Base-by-base conservation (phyloP, 2,329 filamentous ascomycete genomes). In the Zymoseptoria crescenta region DNA sequence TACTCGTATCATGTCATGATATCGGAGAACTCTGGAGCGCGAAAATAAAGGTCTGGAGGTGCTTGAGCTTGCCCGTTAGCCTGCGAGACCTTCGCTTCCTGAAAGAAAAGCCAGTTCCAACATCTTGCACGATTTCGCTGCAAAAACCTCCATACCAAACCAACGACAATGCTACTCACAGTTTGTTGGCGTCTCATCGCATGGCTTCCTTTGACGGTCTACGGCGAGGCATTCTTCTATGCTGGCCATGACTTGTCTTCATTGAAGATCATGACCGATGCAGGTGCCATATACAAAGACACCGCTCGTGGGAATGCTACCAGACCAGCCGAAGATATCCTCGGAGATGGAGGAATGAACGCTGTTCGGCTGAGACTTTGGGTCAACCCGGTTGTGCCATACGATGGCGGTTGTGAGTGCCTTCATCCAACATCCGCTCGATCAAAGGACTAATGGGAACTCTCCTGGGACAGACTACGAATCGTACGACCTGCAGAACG, bases 191-290 rank as follows among this genome's bases (percentile, higher is more conserved):
- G 8, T 35, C 30, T 35, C 30, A 8, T 35, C 8, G 30, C 30
- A 13, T 35, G 30, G 30, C 30, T 13, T 35, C 30, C 13, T 9
- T 13, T 13, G 8, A 13, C 30, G 30, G 30, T 35, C 30, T 4
- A 35, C 30, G 30, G 76, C 79, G 13, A 62, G 51, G 60, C 66
- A 35, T 67, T 62, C 56, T 71, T 70, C 57, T 76, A 73, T 64
- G 71, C 74, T 62, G 74, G 75, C 19, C 70, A 73, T 62, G 75
- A 77, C 57, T 65, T 76, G 1, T 74, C 71, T 19, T 76, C 74
- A 0, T 62, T 76, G 8, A 67, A 69, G 49, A 73, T 71, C 49
- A 58, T 72, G 13, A 73, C 76, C 65, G 68, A 73, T 28, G 69
- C 66, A 4, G 74, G 74, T 4, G 68, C 63, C 4, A 66, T 72